These are phyloP conservation scores for Ascoidea rubescens DNA, from an alignment of 805 yeast species.

Conservation along the genomic window DNA sequence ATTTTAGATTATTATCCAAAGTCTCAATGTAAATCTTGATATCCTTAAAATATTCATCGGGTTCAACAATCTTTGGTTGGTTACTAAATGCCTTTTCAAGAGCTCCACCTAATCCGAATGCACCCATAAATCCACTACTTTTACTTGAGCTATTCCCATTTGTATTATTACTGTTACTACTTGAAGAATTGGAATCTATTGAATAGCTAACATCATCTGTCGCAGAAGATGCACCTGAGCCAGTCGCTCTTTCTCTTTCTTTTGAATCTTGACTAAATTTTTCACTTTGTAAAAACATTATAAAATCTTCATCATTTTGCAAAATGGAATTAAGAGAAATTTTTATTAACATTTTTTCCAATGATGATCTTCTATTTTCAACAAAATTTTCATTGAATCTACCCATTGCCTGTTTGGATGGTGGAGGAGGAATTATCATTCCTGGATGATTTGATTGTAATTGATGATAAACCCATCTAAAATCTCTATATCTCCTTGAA, in stretches of 20 bases:
- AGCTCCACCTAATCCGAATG: slow-evolving; percentile 36
- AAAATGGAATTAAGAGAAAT: slow-evolving; percentile 44
- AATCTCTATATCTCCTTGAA: slow-evolving; percentile 79
- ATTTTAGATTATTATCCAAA: slow-evolving; percentile 58
- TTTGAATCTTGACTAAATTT: slow-evolving; percentile 57
- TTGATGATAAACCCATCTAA: slow-evolving; percentile 88
- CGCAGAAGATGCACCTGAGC: slow-evolving; percentile 33
- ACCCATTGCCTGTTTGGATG: slow-evolving; percentile 88
- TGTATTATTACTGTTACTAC: slow-evolving; percentile 19
- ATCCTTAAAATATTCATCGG: slow-evolving; percentile 64
- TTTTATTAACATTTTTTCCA: slow-evolving; percentile 75
- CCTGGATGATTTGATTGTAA: slow-evolving; percentile 83
- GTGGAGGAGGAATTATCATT: slow-evolving; percentile 84
- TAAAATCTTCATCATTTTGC: slow-evolving; percentile 61
- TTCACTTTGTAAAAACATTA: slow-evolving; percentile 63
- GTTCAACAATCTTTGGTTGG: slow-evolving; percentile 50
- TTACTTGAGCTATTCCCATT: slow-evolving; percentile 17
- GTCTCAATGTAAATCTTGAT: slow-evolving; percentile 56
- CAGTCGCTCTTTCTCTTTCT: slow-evolving; percentile 49
- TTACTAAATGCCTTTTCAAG: slow-evolving; percentile 22
- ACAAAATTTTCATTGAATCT: slow-evolving; percentile 83
- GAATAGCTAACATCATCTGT: slow-evolving; percentile 23
- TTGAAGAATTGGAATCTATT: slow-evolving; percentile 11
- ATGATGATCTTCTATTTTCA: slow-evolving; percentile 69
- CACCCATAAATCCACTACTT: slow-evolving; percentile 49